Conservation (phyloP, 1,139 yeast genomes). For the Yamadazyma atmosphaerica region DNA sequence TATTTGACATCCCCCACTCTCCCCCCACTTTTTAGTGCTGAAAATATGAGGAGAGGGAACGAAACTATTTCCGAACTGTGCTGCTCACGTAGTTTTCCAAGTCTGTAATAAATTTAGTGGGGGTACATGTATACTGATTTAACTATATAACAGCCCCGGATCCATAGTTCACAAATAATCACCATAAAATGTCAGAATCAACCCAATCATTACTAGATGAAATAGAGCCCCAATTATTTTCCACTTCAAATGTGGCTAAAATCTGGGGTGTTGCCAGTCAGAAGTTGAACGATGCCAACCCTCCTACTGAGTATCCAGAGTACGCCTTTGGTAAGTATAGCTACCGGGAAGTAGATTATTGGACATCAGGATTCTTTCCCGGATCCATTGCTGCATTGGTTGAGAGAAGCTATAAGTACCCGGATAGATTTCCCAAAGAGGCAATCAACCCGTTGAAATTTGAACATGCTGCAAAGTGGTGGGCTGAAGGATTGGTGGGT, state of each 20-base stretch:
- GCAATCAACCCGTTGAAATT: slow-evolving; percentile 12
- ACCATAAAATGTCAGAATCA: neutral
- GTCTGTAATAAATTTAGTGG: neutral
- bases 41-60: no score
- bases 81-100: neutral
- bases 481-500: slow-evolving; percentile 19
- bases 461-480: slow-evolving; percentile 20
- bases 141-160: no score
- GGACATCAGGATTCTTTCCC: slow-evolving; percentile 29
- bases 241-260: slow-evolving; percentile 14
- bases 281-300: slow-evolving; percentile 6
- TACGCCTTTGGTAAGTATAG: slow-evolving; percentile 15
- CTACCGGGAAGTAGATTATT: slow-evolving; percentile 20
- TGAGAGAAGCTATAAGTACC: slow-evolving; percentile 19
- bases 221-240: slow-evolving; percentile 11
- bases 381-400: slow-evolving; percentile 21
- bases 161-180: no score
- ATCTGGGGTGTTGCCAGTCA: slow-evolving; percentile 16
- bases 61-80: no score
- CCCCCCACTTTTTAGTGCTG: no score
- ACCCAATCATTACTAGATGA: slow-evolving; percentile 2
- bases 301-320: slow-evolving; percentile 15
- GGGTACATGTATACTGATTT: no score
- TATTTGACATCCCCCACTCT: no score
- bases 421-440: slow-evolving; percentile 10